phyloP scores from a whole-genome alignment of 345 rosid species.

The Camelina hispida region DNA sequence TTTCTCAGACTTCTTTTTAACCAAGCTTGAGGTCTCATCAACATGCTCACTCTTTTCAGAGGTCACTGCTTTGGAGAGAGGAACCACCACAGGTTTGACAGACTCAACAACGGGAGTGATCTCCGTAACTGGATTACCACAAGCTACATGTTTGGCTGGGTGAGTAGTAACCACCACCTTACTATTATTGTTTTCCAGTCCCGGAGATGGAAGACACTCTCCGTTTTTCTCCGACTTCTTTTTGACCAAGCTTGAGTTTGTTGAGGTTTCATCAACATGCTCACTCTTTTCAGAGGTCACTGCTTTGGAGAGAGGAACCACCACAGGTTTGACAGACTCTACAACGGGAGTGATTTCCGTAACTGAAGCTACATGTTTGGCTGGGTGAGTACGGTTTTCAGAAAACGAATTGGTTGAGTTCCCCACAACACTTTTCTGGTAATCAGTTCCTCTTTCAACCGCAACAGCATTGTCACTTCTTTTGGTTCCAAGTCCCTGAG shows the following conservation, averaged over 20 bases:
- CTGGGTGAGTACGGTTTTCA: slow-evolving; percentile 39
- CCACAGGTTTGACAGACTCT: slow-evolving; percentile 41
- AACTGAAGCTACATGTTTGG: slow-evolving; percentile 38
- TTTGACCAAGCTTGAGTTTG: slow-evolving; percentile 28
- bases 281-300: slow-evolving; percentile 39
- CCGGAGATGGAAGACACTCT: slow-evolving; percentile 27
- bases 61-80: slow-evolving; percentile 45
- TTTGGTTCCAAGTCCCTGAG: slow-evolving; percentile 40
- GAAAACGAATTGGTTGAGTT: slow-evolving; percentile 32
- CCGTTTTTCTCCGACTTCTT: slow-evolving; percentile 15
- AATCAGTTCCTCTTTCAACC: slow-evolving; percentile 34
- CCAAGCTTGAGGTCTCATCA: slow-evolving; percentile 49
- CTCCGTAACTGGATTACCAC: slow-evolving; percentile 39
- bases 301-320: slow-evolving; percentile 44
- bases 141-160: slow-evolving; percentile 34
- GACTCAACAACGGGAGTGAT: slow-evolving; percentile 37
- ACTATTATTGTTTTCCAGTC: slow-evolving; percentile 14
- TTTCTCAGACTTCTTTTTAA: slow-evolving; percentile 16
- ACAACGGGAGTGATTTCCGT: slow-evolving; percentile 35
- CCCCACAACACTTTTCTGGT: slow-evolving; percentile 29
- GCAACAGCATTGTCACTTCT: slow-evolving; percentile 46
- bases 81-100: slow-evolving; percentile 38
- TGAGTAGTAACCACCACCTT: slow-evolving; percentile 35
- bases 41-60: slow-evolving; percentile 42
- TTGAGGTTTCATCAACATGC: slow-evolving; percentile 53